Evolutionary conservation across 164 flowering plant genomes (phyloP).

Genomic region (Berberis thunbergii): DNA sequence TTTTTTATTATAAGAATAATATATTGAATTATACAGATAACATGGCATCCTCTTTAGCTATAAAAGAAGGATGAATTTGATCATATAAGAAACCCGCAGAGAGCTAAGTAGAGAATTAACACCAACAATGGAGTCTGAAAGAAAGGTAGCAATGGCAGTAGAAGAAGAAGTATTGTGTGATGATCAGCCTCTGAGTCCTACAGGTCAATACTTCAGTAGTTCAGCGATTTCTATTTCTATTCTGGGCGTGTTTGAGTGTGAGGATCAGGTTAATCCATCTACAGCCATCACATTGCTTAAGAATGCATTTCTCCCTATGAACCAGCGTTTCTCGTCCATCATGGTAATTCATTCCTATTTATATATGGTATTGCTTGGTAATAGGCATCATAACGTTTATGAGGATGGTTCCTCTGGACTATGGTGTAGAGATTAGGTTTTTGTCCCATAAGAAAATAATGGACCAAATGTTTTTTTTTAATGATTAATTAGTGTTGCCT

Average conservation of each 20-base stretch:
- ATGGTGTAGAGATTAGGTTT: too few relatives aligned
- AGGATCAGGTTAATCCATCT: slow-evolving; percentile 32
- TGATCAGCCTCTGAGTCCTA: slow-evolving; percentile 30
- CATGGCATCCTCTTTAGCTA: too few relatives aligned
- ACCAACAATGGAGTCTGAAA: background rate
- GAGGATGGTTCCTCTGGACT: too few relatives aligned
- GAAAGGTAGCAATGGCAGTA: background rate
- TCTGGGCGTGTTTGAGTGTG: slow-evolving; percentile 31
- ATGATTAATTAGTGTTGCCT: too few relatives aligned
- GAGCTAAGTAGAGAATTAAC: too few relatives aligned
- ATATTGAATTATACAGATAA: too few relatives aligned
- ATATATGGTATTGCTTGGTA: background rate
- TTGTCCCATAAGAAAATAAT: too few relatives aligned
- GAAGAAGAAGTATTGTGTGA: slow-evolving; percentile 2
- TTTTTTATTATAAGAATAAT: too few relatives aligned
- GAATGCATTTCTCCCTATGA: slow-evolving; percentile 41
- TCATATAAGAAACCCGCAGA: too few relatives aligned
- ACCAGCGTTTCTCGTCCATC: slow-evolving; percentile 52
- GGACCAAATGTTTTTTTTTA: too few relatives aligned
- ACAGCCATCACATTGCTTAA: slow-evolving; percentile 16
- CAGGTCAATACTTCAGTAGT: slow-evolving; percentile 44
- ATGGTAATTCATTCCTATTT: slow-evolving; percentile 25
- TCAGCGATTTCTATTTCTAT: slow-evolving; percentile 26
- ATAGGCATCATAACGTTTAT: too few relatives aligned
- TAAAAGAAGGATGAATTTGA: too few relatives aligned